Base-by-base conservation (phyloP, 1,284 basidiomycete species). In the Inonotus obliquus region DNA sequence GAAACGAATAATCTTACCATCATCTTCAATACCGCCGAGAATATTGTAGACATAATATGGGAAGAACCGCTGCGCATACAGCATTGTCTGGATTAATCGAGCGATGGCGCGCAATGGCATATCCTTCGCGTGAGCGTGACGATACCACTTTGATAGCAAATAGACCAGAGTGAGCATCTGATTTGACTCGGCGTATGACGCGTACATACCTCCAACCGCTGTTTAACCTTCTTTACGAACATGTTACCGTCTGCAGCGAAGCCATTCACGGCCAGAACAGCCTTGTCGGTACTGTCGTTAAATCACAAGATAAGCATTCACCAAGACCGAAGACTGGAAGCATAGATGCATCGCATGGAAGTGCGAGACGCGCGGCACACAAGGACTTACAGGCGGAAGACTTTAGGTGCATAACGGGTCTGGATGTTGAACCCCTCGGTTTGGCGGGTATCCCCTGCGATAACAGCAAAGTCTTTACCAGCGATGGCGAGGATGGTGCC, bases 31-130 rank as follows among this genome's bases (percentile, higher is more conserved):
- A 49, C 94, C 94, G 55, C 92, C 92, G 41, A 96, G 86, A 71
- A 98, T 95, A 75, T 95, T 96, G 80, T 93, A 94, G 45, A 96
- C 91, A 74, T 96, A 97, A 81, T 91, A 97, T 2, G 95, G 95
- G 84, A 97, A 97, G 81, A 97, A 96, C 59, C 95, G 87, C 67
- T 91, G 87, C 53, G 84, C 88, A 71, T 97, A 98, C 41, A 98
- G 83, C 92, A 97, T 96, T 4, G 94, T 96, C 74, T 97, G 95
- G 61, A 98, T 94, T 69, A 98, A 80, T 61, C 94, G 85, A 27
- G 95, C 95, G 70, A 98, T 96, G 29, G 94, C 87, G 67, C 89
- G 89, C 51, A 98, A 81, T 25, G 92, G 88, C 90, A 96, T 96
- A 69, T 93, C 91, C 75, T 95, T 95, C 65, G 92, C 84, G 75